Conservation (phyloP, 2,329 filamentous ascomycete species). For the Onygenales sp. region DNA sequence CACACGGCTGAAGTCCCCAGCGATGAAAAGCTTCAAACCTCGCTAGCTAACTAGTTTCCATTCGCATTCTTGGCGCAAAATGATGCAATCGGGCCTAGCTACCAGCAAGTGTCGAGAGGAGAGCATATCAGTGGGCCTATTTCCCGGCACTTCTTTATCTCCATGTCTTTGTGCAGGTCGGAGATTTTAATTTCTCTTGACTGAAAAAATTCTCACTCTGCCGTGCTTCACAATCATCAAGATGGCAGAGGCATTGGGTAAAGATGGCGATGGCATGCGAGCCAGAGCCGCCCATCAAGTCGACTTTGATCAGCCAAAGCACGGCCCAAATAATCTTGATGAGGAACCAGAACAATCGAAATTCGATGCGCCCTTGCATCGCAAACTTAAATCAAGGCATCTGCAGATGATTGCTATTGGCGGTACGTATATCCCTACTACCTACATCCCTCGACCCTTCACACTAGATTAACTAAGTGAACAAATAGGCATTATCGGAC, state of each 20-base stretch:
- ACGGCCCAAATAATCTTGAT: background rate
- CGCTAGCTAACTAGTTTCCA: background rate
- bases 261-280: no score
- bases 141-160: no score
- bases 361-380: constrained; percentile 21
- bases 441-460: background rate
- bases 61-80: background rate
- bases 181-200: no score
- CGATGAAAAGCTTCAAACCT: background rate
- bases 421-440: constrained; percentile 55
- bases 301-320: background rate
- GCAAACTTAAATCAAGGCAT: constrained; percentile 47
- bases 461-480: constrained; percentile 18
- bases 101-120: background rate
- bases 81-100: background rate
- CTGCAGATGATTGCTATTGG: constrained; percentile 55
- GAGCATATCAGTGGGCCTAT: background rate
- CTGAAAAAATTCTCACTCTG: no score
- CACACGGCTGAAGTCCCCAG: background rate
- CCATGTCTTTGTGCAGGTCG: no score
- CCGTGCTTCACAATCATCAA: no score
- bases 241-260: no score
- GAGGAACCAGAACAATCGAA: background rate
- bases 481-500: constrained; percentile 49
- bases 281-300: background rate